Percentiles rank a stretch among this genome's conserved stretches.
These are phyloP conservation scores for Aspergillus affinis DNA, from an alignment of 495 filamentous ascomycete species.

Conservation along the genomic window DNA sequence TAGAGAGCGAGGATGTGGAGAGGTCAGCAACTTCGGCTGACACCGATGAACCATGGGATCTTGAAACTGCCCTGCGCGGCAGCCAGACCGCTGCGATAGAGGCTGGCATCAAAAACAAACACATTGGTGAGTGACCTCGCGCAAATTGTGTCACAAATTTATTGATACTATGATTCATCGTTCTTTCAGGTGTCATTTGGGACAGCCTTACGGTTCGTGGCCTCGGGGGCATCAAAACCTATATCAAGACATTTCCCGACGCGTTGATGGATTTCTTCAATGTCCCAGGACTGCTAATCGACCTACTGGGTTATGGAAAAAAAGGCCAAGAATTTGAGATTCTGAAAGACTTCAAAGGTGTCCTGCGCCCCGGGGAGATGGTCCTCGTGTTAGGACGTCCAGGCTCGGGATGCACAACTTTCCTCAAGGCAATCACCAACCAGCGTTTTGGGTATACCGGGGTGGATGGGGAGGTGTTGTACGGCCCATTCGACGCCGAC, in stretches of 20 bases:
- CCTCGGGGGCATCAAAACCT: constrained; percentile 72
- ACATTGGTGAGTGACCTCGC: constrained; percentile 51
- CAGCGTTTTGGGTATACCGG: constrained; percentile 76
- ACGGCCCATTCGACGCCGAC: constrained; percentile 66
- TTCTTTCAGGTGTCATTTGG: constrained; percentile 65
- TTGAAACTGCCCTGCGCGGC: constrained; percentile 68
- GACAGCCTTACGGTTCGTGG: constrained; percentile 75
- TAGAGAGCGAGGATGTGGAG: constrained; percentile 45
- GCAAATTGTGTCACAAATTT: background rate
- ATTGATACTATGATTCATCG: background rate
- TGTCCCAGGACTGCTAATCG: constrained; percentile 57
- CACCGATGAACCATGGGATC: constrained; percentile 62
- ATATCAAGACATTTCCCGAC: constrained; percentile 80
- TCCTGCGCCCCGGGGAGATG: constrained; percentile 82
- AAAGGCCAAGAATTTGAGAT: constrained; percentile 66
- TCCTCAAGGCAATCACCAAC: constrained; percentile 82
- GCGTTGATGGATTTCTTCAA: constrained; percentile 78
- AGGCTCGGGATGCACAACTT: constrained; percentile 84
- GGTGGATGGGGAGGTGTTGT: constrained; percentile 75
- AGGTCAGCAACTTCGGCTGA: constrained; percentile 46
- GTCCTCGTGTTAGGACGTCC: constrained; percentile 84
- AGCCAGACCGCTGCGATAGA: constrained; percentile 66
- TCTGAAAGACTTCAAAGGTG: constrained; percentile 54
- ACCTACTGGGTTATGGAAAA: constrained; percentile 56
- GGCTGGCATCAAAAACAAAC: constrained; percentile 76